These are phyloP conservation scores for Ambrosiella xylebori DNA, from an alignment of 2,329 filamentous ascomycete genomes.

Conservation along the genomic window DNA sequence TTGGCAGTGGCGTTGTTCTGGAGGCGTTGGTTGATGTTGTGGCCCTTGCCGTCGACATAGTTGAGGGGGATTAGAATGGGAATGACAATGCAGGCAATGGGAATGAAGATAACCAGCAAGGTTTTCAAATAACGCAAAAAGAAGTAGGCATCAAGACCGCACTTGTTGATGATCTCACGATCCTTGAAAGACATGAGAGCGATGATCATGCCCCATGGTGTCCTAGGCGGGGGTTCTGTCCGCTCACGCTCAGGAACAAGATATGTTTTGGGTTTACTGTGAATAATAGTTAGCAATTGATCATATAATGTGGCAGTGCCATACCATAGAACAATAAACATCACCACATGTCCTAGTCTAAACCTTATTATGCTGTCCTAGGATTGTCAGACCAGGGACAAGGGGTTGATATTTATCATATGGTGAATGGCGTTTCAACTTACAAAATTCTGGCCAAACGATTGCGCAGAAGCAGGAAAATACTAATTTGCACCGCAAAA, in stretches of 20 bases:
- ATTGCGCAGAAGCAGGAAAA: conserved; percentile 63
- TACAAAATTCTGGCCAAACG: conserved; percentile 73
- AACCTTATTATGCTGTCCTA: background rate
- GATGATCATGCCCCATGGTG: conserved; percentile 33
- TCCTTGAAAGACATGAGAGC: conserved; percentile 51
- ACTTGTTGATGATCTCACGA: conserved; percentile 81
- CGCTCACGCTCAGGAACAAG: conserved; percentile 73
- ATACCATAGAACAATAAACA: background rate
- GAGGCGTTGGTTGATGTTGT: conserved; percentile 25
- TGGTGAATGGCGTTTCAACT: conserved; percentile 19
- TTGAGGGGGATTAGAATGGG: conserved; percentile 82
- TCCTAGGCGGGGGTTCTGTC: conserved; percentile 52
- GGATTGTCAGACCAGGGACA: background rate
- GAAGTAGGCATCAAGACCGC: conserved; percentile 91
- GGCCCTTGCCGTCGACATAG: conserved; percentile 49
- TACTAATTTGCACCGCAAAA: conserved; percentile 44
- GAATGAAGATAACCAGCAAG: conserved; percentile 80
- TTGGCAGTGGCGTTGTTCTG: conserved; percentile 13
- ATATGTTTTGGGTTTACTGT: conserved; percentile 66
- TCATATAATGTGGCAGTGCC: background rate
- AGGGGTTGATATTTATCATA: background rate
- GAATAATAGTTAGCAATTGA: background rate
- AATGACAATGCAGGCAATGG: conserved; percentile 59
- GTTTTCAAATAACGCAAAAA: conserved; percentile 70
- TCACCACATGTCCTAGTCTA: background rate